phyloP scores from a whole-genome alignment of 1,284 basidiomycete genomes.

The Rhodotorula sp. region DNA sequence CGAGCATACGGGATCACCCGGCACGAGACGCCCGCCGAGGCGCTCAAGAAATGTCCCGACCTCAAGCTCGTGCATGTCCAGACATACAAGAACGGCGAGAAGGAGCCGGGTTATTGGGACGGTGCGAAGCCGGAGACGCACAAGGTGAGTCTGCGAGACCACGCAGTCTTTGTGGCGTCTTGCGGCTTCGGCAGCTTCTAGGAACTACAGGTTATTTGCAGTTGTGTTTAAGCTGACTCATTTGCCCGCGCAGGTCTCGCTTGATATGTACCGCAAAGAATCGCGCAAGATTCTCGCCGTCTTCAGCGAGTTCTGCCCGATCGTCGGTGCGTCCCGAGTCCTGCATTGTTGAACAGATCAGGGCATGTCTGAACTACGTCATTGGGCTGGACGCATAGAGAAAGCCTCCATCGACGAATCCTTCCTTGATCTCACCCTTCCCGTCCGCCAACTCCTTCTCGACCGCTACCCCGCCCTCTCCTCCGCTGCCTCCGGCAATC shows the following conservation, averaged over 20 bases:
- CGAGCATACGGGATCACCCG: slow-evolving; percentile 84
- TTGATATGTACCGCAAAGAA: slow-evolving; percentile 91
- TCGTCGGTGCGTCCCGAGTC: slow-evolving; percentile 37
- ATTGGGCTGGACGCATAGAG: slow-evolving; percentile 39
- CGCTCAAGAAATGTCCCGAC: slow-evolving; percentile 73
- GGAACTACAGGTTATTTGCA: too few species aligned
- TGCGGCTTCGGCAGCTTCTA: not conserved
- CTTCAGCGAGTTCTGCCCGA: slow-evolving; percentile 63
- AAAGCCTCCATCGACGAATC: slow-evolving; percentile 67
- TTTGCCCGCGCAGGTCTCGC: slow-evolving; percentile 77
- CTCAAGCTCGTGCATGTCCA: slow-evolving; percentile 87
- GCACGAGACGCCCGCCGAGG: slow-evolving; percentile 42
- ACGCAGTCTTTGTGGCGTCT: too few species aligned
- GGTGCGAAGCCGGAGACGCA: slow-evolving; percentile 78
- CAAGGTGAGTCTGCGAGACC: slow-evolving; percentile 63
- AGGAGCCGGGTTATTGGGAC: slow-evolving; percentile 84
- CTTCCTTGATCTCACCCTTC: slow-evolving; percentile 81
- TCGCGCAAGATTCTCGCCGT: slow-evolving; percentile 82
- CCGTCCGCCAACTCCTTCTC: slow-evolving; percentile 70
- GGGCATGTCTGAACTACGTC: not conserved
- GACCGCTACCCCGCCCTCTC: slow-evolving; percentile 73
- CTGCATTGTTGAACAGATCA: too few species aligned
- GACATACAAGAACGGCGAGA: slow-evolving; percentile 86
- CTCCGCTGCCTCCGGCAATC: slow-evolving; percentile 62
- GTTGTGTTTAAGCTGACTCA: too few species aligned